Evolutionary conservation across 1,284 basidiomycete species (phyloP), one percentile per base, ranked within the genome.

Genomic region (Puccinia horiana): DNA sequence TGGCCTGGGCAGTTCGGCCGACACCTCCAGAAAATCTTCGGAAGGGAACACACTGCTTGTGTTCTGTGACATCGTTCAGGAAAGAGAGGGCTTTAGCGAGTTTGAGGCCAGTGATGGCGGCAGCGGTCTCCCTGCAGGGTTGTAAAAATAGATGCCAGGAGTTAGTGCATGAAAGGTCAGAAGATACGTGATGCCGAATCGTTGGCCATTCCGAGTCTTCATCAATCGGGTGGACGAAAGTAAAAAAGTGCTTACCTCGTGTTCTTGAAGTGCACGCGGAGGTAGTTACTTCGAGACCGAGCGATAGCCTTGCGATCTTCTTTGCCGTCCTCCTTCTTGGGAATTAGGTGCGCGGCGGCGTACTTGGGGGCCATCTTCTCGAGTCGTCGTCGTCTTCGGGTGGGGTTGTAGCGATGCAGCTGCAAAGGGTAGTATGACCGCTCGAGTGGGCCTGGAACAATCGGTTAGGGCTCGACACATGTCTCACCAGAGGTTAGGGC

Each of bases 181-280:
- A 32, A 16, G 18, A 42, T 23, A 49, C 14, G 29, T 54, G 37
- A 77, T 58, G 26, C 54, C 47, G 63, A 75, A 52, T 16, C 26
- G 58, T 52, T 16, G 26, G 47, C 35, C 40, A 20, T 70, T 70
- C 42, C 4, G 75, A 20, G 16, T 11, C 26, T 12, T 37, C 44
- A 35, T 42, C 16, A 35, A 37, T 49, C 26, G 69, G 76, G 11
- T 4, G 40, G 3, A 47, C 26, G 54, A 37, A 63, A 52, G 20
- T 23, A 29, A 20, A 58, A 35, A 37, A 37, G 9, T 89, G 95
- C 4, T 65, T 65, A 95, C 86, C 96, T 93, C 92, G 98, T 98
- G 92, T 99, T 99, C 93, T 99, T 99, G 92, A 98, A 99, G 90
- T 99, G 97, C 83, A 96, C 97, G 86, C 96, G 94, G 87, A 98